Evolutionary conservation across 2,329 filamentous ascomycete genomes (phyloP).

Genomic region (Saccharata proteae): DNA sequence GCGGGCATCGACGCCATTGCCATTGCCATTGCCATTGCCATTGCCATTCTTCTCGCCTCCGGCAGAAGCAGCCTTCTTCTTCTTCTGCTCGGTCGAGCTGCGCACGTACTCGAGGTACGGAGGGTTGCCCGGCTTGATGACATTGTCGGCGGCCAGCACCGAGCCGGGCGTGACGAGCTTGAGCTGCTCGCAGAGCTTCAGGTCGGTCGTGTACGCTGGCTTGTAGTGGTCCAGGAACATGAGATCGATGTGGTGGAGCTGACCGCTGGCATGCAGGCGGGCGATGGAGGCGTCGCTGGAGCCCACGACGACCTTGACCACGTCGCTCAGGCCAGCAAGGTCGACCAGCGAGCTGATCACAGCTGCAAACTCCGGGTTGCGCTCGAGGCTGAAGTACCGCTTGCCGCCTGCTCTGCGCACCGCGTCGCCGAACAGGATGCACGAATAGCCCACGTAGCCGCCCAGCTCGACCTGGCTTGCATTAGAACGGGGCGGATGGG

Average conservation of each 20-base stretch:
- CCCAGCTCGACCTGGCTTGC: conserved; percentile 54
- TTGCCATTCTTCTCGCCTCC: conserved; percentile 26
- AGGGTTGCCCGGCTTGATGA: conserved; percentile 60
- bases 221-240: conserved; percentile 77
- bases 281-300: conserved; percentile 54
- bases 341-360: conserved; percentile 58
- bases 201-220: conserved; percentile 58
- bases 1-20: conserved; percentile 20
- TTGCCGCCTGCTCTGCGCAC: conserved; percentile 51
- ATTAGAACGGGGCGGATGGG: too few species aligned
- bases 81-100: conserved; percentile 52
- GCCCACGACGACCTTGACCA: conserved; percentile 60
- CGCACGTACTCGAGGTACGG: conserved; percentile 60
- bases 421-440: conserved; percentile 60
- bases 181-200: conserved; percentile 66
- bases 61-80: too few species aligned
- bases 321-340: conserved; percentile 58
- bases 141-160: conserved; percentile 57
- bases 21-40: conserved; percentile 19
- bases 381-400: conserved; percentile 59
- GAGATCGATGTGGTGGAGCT: conserved; percentile 51
- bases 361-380: conserved; percentile 60
- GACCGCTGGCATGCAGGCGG: conserved; percentile 43
- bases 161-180: conserved; percentile 50
- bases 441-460: conserved; percentile 72